Evolutionary conservation across 2,329 filamentous ascomycete species (phyloP), one percentile per base, ranked within the genome.

Genomic region (Verticillium klebahnii): DNA sequence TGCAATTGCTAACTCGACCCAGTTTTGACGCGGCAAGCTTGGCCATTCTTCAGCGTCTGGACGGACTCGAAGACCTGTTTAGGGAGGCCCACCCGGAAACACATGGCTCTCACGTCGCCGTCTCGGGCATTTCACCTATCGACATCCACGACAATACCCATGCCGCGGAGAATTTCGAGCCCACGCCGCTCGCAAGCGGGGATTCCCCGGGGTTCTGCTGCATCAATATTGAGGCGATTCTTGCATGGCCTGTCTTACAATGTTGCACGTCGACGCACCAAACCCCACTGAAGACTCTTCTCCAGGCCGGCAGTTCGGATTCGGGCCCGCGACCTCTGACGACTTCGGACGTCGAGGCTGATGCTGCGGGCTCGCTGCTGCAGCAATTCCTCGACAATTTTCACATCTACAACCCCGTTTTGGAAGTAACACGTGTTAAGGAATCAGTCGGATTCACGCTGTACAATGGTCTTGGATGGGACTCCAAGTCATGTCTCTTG

Each of bases 401-500:
- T 15, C 59, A 60, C 25, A 25, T 60, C 12, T 60, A 56, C 36
- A 60, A 60, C 34, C 52, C 59, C 12, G 59, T 60, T 3, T 36
- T 60, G 4, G 59, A 60, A 19, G 39, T 60, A 12, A 14, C 32
- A 9, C 52, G 50, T 5, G 31, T 60, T 11, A 55, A 60, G 36
- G 59, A 56, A 19, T 37, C 37, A 7, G 52, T 56, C 14, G 36
- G 54, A 29, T 31, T 31, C 34, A 60, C 59, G 23, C 55, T 52
- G 7, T 23, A 37, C 31, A 61, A 58, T n/a, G 62, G 63, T 1
- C 31, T 63, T 8, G 61, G 63, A 3, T 63, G 60, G 63, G 62
- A 64, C 29, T 57, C 57, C n/a, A 45, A 58, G 55, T 66, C 62
- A 0, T 66, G 61, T 34, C 52, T 66, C 5, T 23, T 61, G 40